phyloP scores from a whole-genome alignment of 2,329 filamentous ascomycete species.

The Trichoderma sp. region DNA sequence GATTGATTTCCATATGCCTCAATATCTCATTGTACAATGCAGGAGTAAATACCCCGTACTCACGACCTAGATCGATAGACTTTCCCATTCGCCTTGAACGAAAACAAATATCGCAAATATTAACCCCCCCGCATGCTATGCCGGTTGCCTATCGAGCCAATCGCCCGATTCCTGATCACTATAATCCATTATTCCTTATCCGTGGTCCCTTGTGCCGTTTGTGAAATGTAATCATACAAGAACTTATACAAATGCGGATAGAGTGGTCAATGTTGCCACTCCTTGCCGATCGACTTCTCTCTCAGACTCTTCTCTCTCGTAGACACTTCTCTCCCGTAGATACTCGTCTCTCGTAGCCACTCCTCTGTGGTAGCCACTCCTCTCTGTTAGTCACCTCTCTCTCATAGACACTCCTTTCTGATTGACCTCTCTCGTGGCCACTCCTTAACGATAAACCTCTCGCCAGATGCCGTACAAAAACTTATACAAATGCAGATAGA shows the following conservation, averaged over 20 bases:
- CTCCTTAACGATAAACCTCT: conserved; percentile 22
- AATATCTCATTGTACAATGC: not conserved
- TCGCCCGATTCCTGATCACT: not conserved
- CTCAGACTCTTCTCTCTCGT: too few relatives aligned
- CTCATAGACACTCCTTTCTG: too few relatives aligned
- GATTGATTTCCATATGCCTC: not conserved
- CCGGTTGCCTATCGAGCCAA: not conserved
- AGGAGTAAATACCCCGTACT: not conserved
- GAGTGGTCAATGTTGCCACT: not conserved
- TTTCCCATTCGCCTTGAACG: not conserved
- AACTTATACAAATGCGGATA: not conserved
- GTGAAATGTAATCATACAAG: conserved; percentile 5
- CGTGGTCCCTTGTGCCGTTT: not conserved
- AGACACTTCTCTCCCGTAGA: too few relatives aligned
- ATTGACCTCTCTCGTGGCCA: not conserved
- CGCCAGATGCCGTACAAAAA: conserved; percentile 39
- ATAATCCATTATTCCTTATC: not conserved
- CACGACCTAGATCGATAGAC: not conserved
- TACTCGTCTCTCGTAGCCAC: too few relatives aligned
- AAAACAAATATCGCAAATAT: not conserved
- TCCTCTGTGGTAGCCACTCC: too few relatives aligned
- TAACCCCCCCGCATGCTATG: not conserved
- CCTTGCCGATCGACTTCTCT: not conserved
- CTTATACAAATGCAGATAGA: too few relatives aligned
- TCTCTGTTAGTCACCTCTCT: too few relatives aligned